Base-by-base conservation (phyloP, 371 early-diverging fungal species). In the Rhizopus delemar region DNA sequence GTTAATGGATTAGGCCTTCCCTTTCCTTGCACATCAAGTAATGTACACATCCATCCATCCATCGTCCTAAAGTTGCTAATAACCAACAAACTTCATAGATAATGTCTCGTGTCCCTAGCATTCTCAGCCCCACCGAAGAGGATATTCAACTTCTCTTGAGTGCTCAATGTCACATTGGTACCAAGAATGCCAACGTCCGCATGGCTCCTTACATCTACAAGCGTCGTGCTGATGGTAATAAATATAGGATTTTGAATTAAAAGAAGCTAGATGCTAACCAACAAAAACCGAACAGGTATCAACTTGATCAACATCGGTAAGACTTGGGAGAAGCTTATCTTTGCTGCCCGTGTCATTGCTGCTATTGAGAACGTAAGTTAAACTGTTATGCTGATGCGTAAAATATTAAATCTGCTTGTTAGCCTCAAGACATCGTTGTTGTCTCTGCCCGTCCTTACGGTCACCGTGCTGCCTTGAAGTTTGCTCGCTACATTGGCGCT, bases 271-370 rank as follows among this genome's bases (percentile, higher is more conserved):
- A 22, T 22, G 22, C 22, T 22, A 22, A 22, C 22, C 22, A 22
- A 22, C 22, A 22, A 22, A 22, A 22, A 22, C 22, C 22, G 22
- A 22, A 8, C 46, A 73, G 73, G 73, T 66, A 73, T 97, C 80
- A 84, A 96, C 91, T 85, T 99, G 80, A 95, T 99, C 87, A 96
- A 99, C 90, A 84, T 98, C 57, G 92, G 91, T 73, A 97, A 98
- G 88, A 98, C 96, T 75, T 99, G 99, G 98, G 98, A 99, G 85
- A 99, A 99, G 90, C 79, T 99, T 49, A 90, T 99, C 60, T 78
- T 99, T 50, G 99, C 99, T 69, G 98, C 99, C 63, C 94, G 99
- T 83, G 84, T 96, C 81, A 94, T 98, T 71, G 94, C 94, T 58
- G 85, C 95, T 74, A 90, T 99, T 69, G 95, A 96, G 85, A 95